Evolutionary conservation across 768 basidiomycete species (phyloP).

Genomic region (Rhodotorula toruloides): DNA sequence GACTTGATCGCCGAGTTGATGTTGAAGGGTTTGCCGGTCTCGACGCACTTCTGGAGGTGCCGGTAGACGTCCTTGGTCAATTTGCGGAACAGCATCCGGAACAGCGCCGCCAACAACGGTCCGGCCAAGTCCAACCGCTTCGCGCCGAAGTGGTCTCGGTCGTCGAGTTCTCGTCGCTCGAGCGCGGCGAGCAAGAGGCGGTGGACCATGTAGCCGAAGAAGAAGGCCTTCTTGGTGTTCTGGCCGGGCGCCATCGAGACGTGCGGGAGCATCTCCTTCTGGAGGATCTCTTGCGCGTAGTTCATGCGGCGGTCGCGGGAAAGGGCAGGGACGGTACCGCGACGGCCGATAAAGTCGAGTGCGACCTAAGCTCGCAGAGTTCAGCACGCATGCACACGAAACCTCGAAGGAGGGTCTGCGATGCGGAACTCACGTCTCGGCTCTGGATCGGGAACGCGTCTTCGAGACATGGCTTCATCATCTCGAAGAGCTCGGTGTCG

Average conservation of each 20-base stretch:
- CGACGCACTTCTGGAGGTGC: slow-evolving; percentile 97
- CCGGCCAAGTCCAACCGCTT: slow-evolving; percentile 95
- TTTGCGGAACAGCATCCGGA: slow-evolving; percentile 95
- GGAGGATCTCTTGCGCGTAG: slow-evolving; percentile 93
- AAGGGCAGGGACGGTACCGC: slow-evolving; percentile 89
- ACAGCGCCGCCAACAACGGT: slow-evolving; percentile 89
- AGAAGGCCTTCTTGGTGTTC: slow-evolving; percentile 97
- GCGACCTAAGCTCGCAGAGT: slow-evolving; percentile 53
- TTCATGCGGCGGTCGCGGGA: slow-evolving; percentile 87
- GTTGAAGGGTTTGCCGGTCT: slow-evolving; percentile 91
- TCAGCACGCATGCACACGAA: neutral
- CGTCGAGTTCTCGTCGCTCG: slow-evolving; percentile 90
- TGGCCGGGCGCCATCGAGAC: slow-evolving; percentile 93
- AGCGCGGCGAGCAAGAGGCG: slow-evolving; percentile 86
- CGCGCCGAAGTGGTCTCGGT: slow-evolving; percentile 99
- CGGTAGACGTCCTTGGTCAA: slow-evolving; percentile 95
- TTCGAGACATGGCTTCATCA: slow-evolving; percentile 97
- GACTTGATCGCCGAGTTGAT: slow-evolving; percentile 87
- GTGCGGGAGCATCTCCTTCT: slow-evolving; percentile 98
- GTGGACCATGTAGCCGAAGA: slow-evolving; percentile 99
- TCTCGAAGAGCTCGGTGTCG: slow-evolving; percentile 91
- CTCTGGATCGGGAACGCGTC: slow-evolving; percentile 98
- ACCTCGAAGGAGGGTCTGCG: neutral
- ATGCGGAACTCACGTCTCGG: slow-evolving; percentile 61
- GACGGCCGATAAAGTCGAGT: slow-evolving; percentile 94